Base-by-base conservation (phyloP, 1,284 basidiomycete genomes). In the Mycena sp. region DNA sequence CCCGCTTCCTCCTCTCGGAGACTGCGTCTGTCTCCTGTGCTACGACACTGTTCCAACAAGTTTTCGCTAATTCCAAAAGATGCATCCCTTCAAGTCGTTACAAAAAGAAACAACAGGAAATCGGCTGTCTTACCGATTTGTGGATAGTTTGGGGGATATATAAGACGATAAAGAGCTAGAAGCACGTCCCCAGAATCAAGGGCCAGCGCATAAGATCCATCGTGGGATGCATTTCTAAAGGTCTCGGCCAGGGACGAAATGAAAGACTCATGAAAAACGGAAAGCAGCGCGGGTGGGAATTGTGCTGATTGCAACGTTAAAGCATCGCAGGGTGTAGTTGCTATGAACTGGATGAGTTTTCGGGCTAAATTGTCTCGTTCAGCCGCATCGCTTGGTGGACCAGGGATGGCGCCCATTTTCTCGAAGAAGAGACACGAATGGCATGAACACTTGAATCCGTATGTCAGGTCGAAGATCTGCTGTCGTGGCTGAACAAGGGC, bases 111-210 rank as follows among this genome's bases (percentile, higher is more conserved):
- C 21, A 63, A 26, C 51, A 25, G 25, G 25, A 62, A 26, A 50
- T 21, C 21, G 25, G 40, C 21, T 29, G 25, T 76, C 83, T 68
- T 55, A 90, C 91, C 91, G n/a, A 87, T 90, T 69, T 92, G 89
- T 29, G 91, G 91, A 73, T 91, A 92, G 68, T 87, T 87, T 4
- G 75, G 77, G 2, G 91, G 90, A 71, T 93, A 93, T 32, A 92
- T 76, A 58, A 89, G 70, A 7, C 81, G 69, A 73, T 93, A 93
- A 10, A 90, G 76, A 1, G 87, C 87, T 14, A 91, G 77, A 19
- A 92, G 76, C 2, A 83, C 83, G 28, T 81, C 70, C 10, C 91
- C 91, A 17, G 77, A 74, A 23, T 81, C 70, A n/a, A 89, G 69
- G 0, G 91, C 90, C 16, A 75, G 66, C 17, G 77, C 74, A 64